These are phyloP conservation scores for Fusarium keratoplasticum DNA, from an alignment of 2,329 filamentous ascomycete genomes.

Conservation along the genomic window DNA sequence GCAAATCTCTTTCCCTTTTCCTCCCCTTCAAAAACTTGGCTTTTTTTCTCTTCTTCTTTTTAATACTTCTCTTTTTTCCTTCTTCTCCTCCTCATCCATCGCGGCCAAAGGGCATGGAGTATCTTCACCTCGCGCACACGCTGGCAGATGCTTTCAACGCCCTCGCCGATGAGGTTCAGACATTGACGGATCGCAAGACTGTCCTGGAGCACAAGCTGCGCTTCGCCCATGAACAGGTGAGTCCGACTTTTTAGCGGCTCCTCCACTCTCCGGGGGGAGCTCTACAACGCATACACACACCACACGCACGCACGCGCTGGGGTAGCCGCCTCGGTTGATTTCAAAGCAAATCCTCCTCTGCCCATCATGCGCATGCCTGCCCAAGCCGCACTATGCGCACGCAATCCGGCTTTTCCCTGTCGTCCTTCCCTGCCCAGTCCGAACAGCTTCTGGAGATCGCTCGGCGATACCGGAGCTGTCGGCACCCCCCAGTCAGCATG, in stretches of 20 bases:
- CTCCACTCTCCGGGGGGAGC: not conserved
- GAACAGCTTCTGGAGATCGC: conserved; percentile 22
- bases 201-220: conserved; percentile 75
- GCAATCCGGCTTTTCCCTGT: conserved; percentile 21
- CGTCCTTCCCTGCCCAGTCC: conserved; percentile 7
- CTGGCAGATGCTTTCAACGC: conserved; percentile 74
- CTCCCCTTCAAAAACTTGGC: conserved; percentile 22
- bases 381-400: not conserved
- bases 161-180: conserved; percentile 73
- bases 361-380: not conserved
- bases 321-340: conserved; percentile 21
- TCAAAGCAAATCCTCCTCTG: conserved; percentile 26
- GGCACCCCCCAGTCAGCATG: conserved; percentile 46
- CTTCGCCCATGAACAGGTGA: conserved; percentile 75
- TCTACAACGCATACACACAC: not conserved
- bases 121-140: conserved; percentile 61
- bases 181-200: conserved; percentile 71
- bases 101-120: conserved; percentile 50
- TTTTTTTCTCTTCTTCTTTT: conserved; percentile 2
- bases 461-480: conserved; percentile 44
- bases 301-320: not conserved
- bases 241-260: conserved; percentile 39
- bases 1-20: conserved; percentile 38
- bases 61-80: conserved; percentile 7
- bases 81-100: conserved; percentile 19